Evolutionary conservation across 148 eudicot species (phyloP), one percentile per base, ranked within the genome.

Genomic region (Pouteria glomerata): DNA sequence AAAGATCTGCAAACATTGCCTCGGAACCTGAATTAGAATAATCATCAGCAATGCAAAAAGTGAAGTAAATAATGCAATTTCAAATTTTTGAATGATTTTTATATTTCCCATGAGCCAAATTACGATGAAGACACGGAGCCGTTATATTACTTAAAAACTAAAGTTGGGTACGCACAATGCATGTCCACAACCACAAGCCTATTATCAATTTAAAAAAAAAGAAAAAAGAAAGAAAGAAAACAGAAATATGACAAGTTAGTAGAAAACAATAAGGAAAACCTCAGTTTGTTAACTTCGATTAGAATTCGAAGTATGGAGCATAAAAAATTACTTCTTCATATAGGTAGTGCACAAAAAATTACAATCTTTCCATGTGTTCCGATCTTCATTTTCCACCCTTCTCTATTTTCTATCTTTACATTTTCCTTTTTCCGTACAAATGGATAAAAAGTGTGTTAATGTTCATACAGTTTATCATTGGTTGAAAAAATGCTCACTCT

Each of bases 1-100:
- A 91, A 74, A 95, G 97, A 81, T 95, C 97, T 75, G 99, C 99
- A 82, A 95, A 95, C 94, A 95, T 95, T 53, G 99, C 99, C 82
- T 95, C 99, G 34, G 99, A 86, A 78, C 99, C 99, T 95, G 91
- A 57, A 85, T 75, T 35, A 67, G 18, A 70, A 24, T n/a, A 45
- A 60, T 45, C 34, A 47, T 71, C 64, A 64, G 57, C 44, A 74
- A n/a, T 35, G 53, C 21, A 33, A 64, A 57, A 39, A 31, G 19
- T 26, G 29, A 60, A 52, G 13, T 14, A 27, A 48, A 48, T 12
- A 67, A 42, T 14, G 34, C 13, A 33, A 33, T 26, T 45, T 3
- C 44, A 26, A 58, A 68, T 27, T 47, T 31, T 59, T 14, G 44
- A 8, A 16, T 8, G 3, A 29, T n/a, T 26, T 8, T 65, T 27